Conservation (phyloP, 306 rosid species). For the Glycyrrhiza uralensis region DNA sequence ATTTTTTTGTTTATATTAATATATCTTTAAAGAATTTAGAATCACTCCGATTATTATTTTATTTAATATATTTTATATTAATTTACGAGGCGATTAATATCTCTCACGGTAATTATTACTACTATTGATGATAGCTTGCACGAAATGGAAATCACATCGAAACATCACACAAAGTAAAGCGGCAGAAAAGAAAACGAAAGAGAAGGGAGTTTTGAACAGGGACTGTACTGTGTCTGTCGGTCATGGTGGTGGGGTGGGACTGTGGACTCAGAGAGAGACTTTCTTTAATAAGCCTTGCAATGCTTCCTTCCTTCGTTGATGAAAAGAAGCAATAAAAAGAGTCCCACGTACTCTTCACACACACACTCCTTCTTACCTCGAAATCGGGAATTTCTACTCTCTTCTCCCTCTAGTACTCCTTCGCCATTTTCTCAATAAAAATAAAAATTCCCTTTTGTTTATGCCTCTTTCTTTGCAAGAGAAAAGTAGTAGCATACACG, state of each 20-base stretch:
- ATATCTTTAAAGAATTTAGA: too few species aligned
- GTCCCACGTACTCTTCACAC: not conserved
- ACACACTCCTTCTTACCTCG: constrained; percentile 4
- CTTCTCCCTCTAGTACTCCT: not conserved
- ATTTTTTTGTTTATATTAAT: too few species aligned
- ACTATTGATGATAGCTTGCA: too few species aligned
- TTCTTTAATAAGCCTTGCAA: not conserved
- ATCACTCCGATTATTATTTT: too few species aligned
- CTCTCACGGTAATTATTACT: too few species aligned
- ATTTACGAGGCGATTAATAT: too few species aligned
- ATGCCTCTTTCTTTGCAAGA: too few species aligned
- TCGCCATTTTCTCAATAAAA: constrained; percentile 19
- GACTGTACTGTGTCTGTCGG: not conserved
- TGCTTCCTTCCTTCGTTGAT: constrained; percentile 3
- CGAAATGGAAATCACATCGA: not conserved
- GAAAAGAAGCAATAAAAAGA: not conserved
- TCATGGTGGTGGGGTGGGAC: not conserved
- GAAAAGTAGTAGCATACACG: too few species aligned
- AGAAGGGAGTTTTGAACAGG: not conserved
- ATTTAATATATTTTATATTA: too few species aligned
- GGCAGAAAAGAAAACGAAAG: constrained; percentile 9
- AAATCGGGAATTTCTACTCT: not conserved
- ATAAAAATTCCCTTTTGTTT: not conserved
- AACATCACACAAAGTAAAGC: not conserved
- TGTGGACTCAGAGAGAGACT: not conserved